Base-by-base conservation (phyloP, 768 basidiomycete genomes). In the Serendipita sp. region DNA sequence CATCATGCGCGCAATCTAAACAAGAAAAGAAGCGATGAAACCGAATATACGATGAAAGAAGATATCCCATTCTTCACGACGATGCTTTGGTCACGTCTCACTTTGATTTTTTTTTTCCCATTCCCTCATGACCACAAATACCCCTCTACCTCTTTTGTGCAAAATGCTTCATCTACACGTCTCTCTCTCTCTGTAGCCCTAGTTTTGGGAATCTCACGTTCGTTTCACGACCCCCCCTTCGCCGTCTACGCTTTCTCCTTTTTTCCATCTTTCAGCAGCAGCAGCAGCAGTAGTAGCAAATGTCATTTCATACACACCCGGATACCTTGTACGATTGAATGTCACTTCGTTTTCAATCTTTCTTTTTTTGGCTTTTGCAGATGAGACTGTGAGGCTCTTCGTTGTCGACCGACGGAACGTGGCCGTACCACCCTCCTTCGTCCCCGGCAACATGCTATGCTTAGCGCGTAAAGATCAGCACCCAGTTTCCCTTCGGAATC, bases 1-100 rank as follows among this genome's bases (percentile, higher is more conserved):
- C 53, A 24, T 58, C 53, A 58, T 58, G 53, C 53, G 53, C 53
- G 53, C 22, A 4, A 11, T 58, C 30, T 28, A 58, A 58, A 58
- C 22, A 22, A 58, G 5, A 7, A 20, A 9, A 58, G 17, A 48
- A 20, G 4, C 5, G 28, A 58, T 33, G 53, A 58, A 26, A 58
- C 53, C 7, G 5, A 48, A 4, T n/a, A 4, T 3, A 48, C 7
- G 26, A 20, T 48, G 45, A 28, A 5, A 11, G 24, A 58, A 5
- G 53, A 31, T 24, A 58, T 38, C 34, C 34, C 34, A n/a, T 51
- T 51, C 24, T 33, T n/a, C 11, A 58, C 53, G 53, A 58, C 22
- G 31, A 31, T 58, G 53, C 53, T 28, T 31, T n/a, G 53, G 53
- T n/a, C 53, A 58, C 53, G 20, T 24, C 31, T 24, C 20, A 5